A percentile compares a stretch with the other conserved stretches of the same genome.
phyloP scores from a whole-genome alignment of 2,329 filamentous ascomycete genomes.

The Stemphylium lycopersici region DNA sequence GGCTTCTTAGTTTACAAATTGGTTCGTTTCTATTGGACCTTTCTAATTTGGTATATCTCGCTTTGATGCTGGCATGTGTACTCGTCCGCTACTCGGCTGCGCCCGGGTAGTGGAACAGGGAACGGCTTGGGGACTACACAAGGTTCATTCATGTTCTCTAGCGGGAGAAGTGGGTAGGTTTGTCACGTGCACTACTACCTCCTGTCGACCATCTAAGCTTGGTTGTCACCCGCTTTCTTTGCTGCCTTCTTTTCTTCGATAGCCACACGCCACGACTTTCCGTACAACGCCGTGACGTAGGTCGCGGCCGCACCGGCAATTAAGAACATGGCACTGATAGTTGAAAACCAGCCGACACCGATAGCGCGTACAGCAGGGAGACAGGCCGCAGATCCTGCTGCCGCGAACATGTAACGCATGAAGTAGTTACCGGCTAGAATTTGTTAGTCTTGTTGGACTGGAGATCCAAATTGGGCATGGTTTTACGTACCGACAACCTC shows the following conservation, averaged over 20 bases:
- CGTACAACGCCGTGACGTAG: slow-evolving; percentile 58
- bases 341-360: slow-evolving; percentile 82
- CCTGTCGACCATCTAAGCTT: slow-evolving; percentile 18
- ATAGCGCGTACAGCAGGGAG: slow-evolving; percentile 75
- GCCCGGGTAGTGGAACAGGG: too few species aligned
- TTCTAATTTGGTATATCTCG: too few species aligned
- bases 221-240: slow-evolving; percentile 41
- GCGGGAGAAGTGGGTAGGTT: too few species aligned
- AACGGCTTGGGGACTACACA: too few species aligned
- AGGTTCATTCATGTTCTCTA: too few species aligned
- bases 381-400: slow-evolving; percentile 71
- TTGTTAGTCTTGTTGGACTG: slow-evolving; percentile 6
- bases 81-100: too few species aligned
- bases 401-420: slow-evolving; percentile 76
- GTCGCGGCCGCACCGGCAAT: slow-evolving; percentile 54
- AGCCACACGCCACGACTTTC: slow-evolving; percentile 59
- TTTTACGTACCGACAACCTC: slow-evolving; percentile 66
- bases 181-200: too few species aligned
- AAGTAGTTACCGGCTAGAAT: slow-evolving; percentile 74
- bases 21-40: too few species aligned
- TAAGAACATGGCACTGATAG: slow-evolving; percentile 67
- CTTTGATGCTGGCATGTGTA: too few species aligned
- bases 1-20: too few species aligned
- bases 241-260: slow-evolving; percentile 58
- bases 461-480: background rate